These are phyloP conservation scores for Lanmaoa rubissima DNA, from an alignment of 768 basidiomycete species.

Conservation along the genomic window DNA sequence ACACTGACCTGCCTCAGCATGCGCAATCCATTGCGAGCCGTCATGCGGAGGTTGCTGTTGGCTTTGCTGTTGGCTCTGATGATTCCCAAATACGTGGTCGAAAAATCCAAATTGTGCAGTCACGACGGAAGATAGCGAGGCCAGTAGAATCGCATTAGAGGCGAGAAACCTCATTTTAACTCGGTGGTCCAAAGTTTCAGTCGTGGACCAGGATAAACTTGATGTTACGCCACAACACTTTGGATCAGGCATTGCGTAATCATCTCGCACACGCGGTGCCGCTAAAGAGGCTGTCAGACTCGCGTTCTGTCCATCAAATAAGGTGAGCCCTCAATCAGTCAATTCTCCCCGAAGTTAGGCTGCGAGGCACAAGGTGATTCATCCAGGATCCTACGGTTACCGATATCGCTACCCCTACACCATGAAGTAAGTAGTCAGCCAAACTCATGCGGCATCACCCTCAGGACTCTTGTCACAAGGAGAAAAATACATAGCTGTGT, in stretches of 20 bases:
- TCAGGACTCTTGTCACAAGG: background rate
- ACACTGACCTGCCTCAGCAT: conserved; percentile 64
- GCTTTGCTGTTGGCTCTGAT: conserved; percentile 47
- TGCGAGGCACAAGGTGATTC: no score
- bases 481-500: background rate
- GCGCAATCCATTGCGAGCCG: conserved; percentile 62
- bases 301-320: no score
- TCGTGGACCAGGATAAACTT: background rate
- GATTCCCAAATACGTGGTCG: conserved; percentile 66
- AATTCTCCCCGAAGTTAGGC: no score
- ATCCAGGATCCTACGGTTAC: no score
- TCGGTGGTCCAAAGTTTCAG: background rate
- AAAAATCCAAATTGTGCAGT: conserved; percentile 79
- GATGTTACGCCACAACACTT: background rate
- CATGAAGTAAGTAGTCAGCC: no score
- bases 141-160: conserved; percentile 13
- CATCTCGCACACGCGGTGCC: background rate
- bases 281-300: no score
- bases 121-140: conserved; percentile 33
- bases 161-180: conserved; percentile 15
- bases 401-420: no score
- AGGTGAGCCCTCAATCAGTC: no score
- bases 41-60: conserved; percentile 47
- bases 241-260: conserved; percentile 3
- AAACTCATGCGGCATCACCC: background rate